Evolutionary conservation across 2,329 filamentous ascomycete genomes (phyloP).

Genomic region (Microcyclosporella mali): DNA sequence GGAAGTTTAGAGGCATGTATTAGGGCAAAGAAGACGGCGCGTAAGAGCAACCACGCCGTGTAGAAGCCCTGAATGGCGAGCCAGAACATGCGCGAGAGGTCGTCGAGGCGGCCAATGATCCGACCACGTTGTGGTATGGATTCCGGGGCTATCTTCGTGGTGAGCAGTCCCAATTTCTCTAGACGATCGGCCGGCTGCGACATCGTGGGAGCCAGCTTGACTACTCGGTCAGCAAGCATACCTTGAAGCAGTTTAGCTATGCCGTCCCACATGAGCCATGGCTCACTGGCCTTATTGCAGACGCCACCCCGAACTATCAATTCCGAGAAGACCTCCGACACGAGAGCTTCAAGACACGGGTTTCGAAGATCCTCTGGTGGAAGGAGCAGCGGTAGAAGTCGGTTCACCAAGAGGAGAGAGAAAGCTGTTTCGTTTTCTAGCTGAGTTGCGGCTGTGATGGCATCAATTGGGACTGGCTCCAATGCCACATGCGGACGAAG

Average conservation of each 20-base stretch:
- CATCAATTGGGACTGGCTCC: conserved; percentile 61
- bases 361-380: conserved; percentile 92
- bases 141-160: not conserved
- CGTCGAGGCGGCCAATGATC: conserved; percentile 13
- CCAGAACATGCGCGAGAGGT: conserved; percentile 14
- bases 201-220: not conserved
- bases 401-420: conserved; percentile 80
- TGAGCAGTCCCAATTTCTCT: conserved; percentile 52
- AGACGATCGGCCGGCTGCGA: conserved; percentile 39
- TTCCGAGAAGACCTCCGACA: conserved; percentile 83
- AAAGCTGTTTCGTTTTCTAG: conserved; percentile 73
- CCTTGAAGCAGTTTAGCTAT: conserved; percentile 63
- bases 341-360: conserved; percentile 71
- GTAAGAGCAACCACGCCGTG: conserved; percentile 48
- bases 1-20: conserved; percentile 63
- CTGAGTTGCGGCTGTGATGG: conserved; percentile 47
- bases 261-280: conserved; percentile 82
- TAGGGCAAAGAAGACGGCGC: conserved; percentile 59
- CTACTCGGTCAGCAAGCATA: conserved; percentile 20
- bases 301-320: conserved; percentile 80
- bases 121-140: not conserved
- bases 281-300: conserved; percentile 73
- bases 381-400: conserved; percentile 72
- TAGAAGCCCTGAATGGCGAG: conserved; percentile 11
- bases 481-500: conserved; percentile 75